Evolutionary conservation across 768 basidiomycete species (phyloP).

Genomic region (Kwoniella mangroviensis): DNA sequence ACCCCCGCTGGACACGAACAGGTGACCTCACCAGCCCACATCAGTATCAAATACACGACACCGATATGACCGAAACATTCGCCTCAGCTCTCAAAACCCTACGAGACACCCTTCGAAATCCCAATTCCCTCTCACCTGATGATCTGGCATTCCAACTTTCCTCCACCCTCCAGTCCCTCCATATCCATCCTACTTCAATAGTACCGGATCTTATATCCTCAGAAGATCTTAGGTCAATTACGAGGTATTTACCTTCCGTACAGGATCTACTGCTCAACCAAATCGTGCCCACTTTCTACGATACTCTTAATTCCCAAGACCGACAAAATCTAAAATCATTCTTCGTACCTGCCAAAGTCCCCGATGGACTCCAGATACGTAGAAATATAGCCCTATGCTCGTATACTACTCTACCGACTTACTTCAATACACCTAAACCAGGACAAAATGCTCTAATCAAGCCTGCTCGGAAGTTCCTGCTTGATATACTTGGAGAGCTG

Average conservation of each 20-base stretch:
- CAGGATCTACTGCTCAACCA: slow-evolving; percentile 70
- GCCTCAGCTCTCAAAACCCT: slow-evolving; percentile 27
- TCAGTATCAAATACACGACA: not conserved
- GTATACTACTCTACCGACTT: slow-evolving; percentile 70
- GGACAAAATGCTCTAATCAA: slow-evolving; percentile 14
- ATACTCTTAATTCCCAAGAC: slow-evolving; percentile 61
- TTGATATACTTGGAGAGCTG: slow-evolving; percentile 66
- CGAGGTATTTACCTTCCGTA: slow-evolving; percentile 62
- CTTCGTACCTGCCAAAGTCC: slow-evolving; percentile 59
- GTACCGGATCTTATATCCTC: not conserved
- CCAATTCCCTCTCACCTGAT: slow-evolving; percentile 11
- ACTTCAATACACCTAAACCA: slow-evolving; percentile 58
- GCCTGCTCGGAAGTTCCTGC: slow-evolving; percentile 57
- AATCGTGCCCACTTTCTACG: slow-evolving; percentile 73
- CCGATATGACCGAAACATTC: slow-evolving; percentile 23
- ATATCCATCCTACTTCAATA: slow-evolving; percentile 36
- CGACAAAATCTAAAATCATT: slow-evolving; percentile 67
- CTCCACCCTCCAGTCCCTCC: slow-evolving; percentile 24
- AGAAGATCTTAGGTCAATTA: slow-evolving; percentile 22
- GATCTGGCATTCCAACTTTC: slow-evolving; percentile 26
- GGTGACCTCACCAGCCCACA: not conserved
- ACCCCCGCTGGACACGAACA: no score
- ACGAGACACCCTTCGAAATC: slow-evolving; percentile 37
- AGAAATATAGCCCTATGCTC: slow-evolving; percentile 53
- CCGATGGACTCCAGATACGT: slow-evolving; percentile 4